Evolutionary conservation across 1,284 basidiomycete species (phyloP).

Genomic region (Rhodotorula sp.): DNA sequence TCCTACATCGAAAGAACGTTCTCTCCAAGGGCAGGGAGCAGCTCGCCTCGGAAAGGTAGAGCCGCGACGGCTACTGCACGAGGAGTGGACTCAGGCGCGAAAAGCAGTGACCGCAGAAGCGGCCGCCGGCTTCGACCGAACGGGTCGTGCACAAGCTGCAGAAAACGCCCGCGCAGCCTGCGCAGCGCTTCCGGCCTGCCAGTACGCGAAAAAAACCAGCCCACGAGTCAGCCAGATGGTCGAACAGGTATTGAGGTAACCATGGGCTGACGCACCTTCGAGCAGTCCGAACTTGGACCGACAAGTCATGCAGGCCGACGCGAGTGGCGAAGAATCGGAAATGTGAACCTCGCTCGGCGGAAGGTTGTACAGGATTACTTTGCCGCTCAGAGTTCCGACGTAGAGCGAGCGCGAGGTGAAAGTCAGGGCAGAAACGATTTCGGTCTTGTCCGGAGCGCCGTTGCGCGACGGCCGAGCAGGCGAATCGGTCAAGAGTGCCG

Average conservation of each 20-base stretch:
- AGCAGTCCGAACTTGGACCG: constrained; percentile 9
- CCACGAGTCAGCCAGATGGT: too few relatives aligned
- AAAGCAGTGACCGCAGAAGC: constrained; percentile 20
- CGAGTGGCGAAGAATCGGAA: constrained; percentile 2
- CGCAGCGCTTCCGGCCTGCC: constrained; percentile 12
- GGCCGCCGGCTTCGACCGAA: constrained; percentile 18
- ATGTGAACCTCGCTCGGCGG: constrained; percentile 15
- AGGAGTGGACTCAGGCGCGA: neutral
- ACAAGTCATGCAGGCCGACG: constrained; percentile 15
- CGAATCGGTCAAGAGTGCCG: neutral
- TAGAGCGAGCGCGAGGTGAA: constrained; percentile 20
- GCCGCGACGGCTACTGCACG: neutral
- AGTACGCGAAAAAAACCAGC: rapidly evolving
- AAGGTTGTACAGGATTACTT: constrained; percentile 7
- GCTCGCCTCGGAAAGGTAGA: too few relatives aligned
- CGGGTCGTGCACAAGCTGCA: constrained; percentile 13
- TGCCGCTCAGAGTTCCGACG: constrained; percentile 3
- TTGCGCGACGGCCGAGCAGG: neutral
- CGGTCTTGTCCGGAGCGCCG: neutral
- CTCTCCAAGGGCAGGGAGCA: too few relatives aligned
- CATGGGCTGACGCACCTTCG: constrained; percentile 5
- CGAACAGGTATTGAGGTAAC: too few relatives aligned
- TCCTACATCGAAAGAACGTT: too few relatives aligned
- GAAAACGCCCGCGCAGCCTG: constrained; percentile 16
- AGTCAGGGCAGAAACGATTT: constrained; percentile 6